phyloP scores from a whole-genome alignment of 192 early-diverging fungal species.

The Coemansia furcata region DNA sequence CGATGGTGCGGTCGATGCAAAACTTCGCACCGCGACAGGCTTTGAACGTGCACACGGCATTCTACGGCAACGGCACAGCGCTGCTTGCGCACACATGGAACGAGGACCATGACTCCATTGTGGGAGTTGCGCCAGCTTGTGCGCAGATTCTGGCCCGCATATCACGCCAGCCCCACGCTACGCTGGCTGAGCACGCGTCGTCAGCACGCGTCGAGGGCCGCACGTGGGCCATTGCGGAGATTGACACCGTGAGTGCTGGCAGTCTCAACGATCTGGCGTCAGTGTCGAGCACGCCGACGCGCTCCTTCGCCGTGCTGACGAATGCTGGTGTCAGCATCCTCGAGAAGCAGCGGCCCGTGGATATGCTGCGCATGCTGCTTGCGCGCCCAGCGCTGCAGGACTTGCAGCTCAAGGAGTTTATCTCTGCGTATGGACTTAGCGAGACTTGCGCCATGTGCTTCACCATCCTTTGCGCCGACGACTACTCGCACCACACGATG shows the following conservation, averaged over 20 bases:
- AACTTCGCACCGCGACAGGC: slow-evolving; percentile 21
- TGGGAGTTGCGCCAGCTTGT: slow-evolving; percentile 62
- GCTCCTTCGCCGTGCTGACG: slow-evolving; percentile 72
- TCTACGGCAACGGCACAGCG: slow-evolving; percentile 66
- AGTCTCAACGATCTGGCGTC: slow-evolving; percentile 67
- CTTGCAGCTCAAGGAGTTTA: slow-evolving; percentile 53
- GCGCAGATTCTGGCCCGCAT: slow-evolving; percentile 55
- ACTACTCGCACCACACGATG: not conserved
- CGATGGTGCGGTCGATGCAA: not conserved
- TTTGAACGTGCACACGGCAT: slow-evolving; percentile 61
- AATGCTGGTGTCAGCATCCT: slow-evolving; percentile 69
- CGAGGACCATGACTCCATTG: slow-evolving; percentile 70
- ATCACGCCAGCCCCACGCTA: slow-evolving; percentile 29
- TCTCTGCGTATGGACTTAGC: slow-evolving; percentile 58
- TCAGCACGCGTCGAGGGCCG: slow-evolving; percentile 68
- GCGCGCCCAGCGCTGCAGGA: slow-evolving; percentile 38
- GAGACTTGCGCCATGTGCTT: slow-evolving; percentile 88
- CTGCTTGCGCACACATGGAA: slow-evolving; percentile 63
- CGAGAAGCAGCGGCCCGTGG: slow-evolving; percentile 74
- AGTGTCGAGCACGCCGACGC: slow-evolving; percentile 55
- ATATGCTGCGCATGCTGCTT: slow-evolving; percentile 68
- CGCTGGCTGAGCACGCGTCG: slow-evolving; percentile 54
- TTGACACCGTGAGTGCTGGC: not conserved
- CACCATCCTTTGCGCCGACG: slow-evolving; percentile 60
- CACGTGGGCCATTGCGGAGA: slow-evolving; percentile 77